Base-by-base conservation (phyloP, 2,329 filamentous ascomycete genomes). In the Chaetomiaceae sp. region DNA sequence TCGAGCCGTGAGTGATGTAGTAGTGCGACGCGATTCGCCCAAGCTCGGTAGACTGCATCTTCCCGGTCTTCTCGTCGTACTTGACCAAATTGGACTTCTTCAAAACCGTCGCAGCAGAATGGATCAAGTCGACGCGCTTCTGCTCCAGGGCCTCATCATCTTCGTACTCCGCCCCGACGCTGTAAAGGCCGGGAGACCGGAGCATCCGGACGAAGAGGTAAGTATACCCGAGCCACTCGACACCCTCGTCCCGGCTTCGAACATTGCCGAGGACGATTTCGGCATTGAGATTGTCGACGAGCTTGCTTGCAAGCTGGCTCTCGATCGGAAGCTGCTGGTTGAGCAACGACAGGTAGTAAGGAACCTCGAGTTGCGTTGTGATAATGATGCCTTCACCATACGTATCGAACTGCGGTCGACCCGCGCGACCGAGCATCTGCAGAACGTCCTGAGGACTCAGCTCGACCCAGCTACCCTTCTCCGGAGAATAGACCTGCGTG, bases 331-430 rank as follows among this genome's bases (percentile, higher is more conserved):
- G 71, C 67, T 98, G 94, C 68, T 97, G 91, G 61, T 98, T 98
- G 61, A 98, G 78, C 29, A 98, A 75, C 0, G 91, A 97, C 17
- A 98, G 79, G 60, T 98, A 98, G 68, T 98, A 98, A 59, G 95
- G 89, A 62, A 98, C 88, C 68, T 98, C 94, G 40, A 76, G 78
- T 62, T 97, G 91, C 0, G 89, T 93, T 1, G 93, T 98, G 58
- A 98, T 96, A 63, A 98, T 97, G 60, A 98, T 97, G 64, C 93
- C 93, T 66, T 98, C 93, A 62, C 93, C 93, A 61, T 95, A 98
- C 0, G 89, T 96, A 63, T 98, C 93, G 62, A 88, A 98, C 61
- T 98, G 94, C 22, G 93, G 93, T 56, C 93, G 82, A 63, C 93
- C 93, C 44, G 93, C 94, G 75, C 93, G 89, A 61, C 93, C 93